phyloP scores from a whole-genome alignment of 2,329 filamentous ascomycete species.

The Botrytis squamosa region DNA sequence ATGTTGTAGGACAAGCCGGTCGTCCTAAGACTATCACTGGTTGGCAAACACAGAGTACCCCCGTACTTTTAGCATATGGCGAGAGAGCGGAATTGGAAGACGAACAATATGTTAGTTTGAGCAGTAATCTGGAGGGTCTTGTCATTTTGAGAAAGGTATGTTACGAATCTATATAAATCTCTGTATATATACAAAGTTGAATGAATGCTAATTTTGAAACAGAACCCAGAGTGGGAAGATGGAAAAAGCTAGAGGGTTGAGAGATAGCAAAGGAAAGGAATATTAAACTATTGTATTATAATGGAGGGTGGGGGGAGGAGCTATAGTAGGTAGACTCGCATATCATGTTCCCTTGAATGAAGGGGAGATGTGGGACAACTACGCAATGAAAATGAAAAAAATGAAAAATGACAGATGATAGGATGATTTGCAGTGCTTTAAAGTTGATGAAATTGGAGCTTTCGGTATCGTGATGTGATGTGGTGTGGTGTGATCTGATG shows the following conservation, averaged over 20 bases:
- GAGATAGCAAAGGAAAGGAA: slow-evolving; percentile 26
- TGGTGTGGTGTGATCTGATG: background rate
- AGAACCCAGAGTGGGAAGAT: slow-evolving; percentile 57
- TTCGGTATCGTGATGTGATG: background rate
- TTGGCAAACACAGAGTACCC: slow-evolving; percentile 99
- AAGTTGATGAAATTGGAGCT: background rate
- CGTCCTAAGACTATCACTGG: slow-evolving; percentile 98
- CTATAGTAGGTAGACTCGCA: slow-evolving; percentile 28
- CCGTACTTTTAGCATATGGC: slow-evolving; percentile 88
- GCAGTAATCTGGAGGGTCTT: slow-evolving; percentile 86
- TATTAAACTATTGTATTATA: slow-evolving; percentile 40
- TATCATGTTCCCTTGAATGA: slow-evolving; percentile 16
- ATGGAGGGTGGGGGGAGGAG: slow-evolving; percentile 1
- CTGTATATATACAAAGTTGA: background rate
- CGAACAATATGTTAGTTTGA: slow-evolving; percentile 92
- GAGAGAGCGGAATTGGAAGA: slow-evolving; percentile 96
- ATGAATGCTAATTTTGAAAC: slow-evolving; percentile 22
- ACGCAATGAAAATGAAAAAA: slow-evolving; percentile 26
- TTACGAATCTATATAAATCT: background rate
- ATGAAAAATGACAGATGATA: slow-evolving; percentile 37
- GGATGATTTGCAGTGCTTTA: slow-evolving; percentile 11
- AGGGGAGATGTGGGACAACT: background rate
- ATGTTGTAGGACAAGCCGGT: slow-evolving; percentile 95
- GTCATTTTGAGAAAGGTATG: slow-evolving; percentile 96
- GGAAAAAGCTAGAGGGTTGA: slow-evolving; percentile 42